Evolutionary conservation across 1,139 yeast species (phyloP).

Genomic region (Schizosaccharomyces versatilis): DNA sequence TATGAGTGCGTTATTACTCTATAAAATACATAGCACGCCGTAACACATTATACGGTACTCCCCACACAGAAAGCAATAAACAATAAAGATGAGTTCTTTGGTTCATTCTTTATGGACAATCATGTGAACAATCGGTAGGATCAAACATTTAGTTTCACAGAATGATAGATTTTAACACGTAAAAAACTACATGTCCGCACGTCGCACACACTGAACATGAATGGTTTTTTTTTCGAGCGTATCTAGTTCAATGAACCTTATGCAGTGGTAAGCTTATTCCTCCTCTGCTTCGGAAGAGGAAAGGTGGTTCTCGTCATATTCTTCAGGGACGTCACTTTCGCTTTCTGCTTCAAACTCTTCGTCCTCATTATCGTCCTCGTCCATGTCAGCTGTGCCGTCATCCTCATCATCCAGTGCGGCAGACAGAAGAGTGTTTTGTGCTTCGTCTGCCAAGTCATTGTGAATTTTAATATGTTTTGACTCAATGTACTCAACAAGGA

Average conservation of each 20-base stretch:
- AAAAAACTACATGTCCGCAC: neutral
- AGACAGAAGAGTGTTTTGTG: slow-evolving; percentile 22
- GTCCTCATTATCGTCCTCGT: slow-evolving; percentile 20
- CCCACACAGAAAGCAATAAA: too few relatives aligned
- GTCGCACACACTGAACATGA: too few relatives aligned
- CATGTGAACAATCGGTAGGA: neutral
- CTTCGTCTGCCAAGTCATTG: slow-evolving; percentile 32
- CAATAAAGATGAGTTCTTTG: too few relatives aligned
- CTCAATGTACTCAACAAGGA: slow-evolving; percentile 52
- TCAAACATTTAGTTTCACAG: neutral
- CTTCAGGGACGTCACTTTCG: slow-evolving; percentile 4
- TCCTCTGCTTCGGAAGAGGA: neutral
- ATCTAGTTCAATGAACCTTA: too few relatives aligned
- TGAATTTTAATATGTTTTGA: slow-evolving; percentile 60
- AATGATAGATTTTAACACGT: neutral
- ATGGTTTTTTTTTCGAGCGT: too few relatives aligned
- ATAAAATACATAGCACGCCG: too few relatives aligned
- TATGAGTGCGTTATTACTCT: too few relatives aligned
- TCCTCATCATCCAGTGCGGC: slow-evolving; percentile 11
- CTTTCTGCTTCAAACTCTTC: slow-evolving; percentile 16
- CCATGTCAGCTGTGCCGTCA: slow-evolving; percentile 16
- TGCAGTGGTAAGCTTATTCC: neutral
- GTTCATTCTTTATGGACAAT: neutral
- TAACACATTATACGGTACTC: too few relatives aligned
- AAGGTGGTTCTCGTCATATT: neutral